These are phyloP conservation scores for Leccinum aurantiacum DNA, from an alignment of 768 basidiomycete species.

Conservation along the genomic window DNA sequence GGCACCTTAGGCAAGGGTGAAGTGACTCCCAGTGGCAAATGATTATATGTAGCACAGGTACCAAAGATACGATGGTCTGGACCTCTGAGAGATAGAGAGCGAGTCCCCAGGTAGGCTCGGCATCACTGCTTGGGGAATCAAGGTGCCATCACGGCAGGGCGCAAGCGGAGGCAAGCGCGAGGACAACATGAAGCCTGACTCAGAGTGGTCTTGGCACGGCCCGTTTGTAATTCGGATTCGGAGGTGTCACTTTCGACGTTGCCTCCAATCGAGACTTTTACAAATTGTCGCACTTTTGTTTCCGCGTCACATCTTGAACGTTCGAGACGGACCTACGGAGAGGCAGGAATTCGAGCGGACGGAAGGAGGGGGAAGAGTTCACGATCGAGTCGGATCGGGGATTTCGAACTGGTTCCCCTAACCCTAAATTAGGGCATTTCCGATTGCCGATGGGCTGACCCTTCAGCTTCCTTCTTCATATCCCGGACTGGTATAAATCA, in stretches of 20 bases:
- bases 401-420: background rate
- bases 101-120: background rate
- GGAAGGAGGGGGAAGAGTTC: background rate
- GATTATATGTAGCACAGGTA: background rate
- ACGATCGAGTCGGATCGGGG: constrained; percentile 5
- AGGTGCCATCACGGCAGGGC: too few species aligned
- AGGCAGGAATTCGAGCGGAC: background rate
- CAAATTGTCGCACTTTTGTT: background rate
- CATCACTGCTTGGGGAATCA: background rate
- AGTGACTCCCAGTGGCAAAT: background rate
- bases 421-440: constrained; percentile 1
- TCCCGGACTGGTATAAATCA: constrained; percentile 12
- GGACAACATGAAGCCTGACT: background rate
- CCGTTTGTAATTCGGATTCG: background rate
- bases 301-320: background rate
- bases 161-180: background rate
- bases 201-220: background rate
- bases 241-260: background rate
- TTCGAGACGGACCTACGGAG: background rate
- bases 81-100: background rate
- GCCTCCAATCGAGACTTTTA: background rate
- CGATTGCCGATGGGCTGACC: constrained; percentile 17
- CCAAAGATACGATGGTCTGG: background rate
- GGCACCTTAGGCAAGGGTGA: background rate
- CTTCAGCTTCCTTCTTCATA: constrained; percentile 7